These are phyloP conservation scores for Penicillium carneum DNA, from an alignment of 2,329 filamentous ascomycete genomes.

Conservation along the genomic window DNA sequence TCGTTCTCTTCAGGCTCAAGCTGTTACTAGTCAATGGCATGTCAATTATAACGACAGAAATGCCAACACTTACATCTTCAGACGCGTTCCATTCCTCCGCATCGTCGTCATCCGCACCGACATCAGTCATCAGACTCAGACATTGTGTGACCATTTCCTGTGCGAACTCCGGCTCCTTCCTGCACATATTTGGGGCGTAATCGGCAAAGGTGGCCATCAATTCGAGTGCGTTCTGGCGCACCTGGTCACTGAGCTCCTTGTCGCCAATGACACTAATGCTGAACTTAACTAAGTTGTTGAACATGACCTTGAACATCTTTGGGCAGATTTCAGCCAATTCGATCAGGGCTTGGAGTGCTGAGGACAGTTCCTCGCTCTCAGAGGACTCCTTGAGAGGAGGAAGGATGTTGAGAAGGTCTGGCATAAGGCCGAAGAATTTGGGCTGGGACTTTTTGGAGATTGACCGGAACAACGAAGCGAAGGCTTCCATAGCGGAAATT, in stretches of 20 bases:
- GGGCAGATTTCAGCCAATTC: constrained; percentile 92
- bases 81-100: constrained; percentile 90
- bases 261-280: constrained; percentile 93
- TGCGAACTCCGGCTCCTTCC: constrained; percentile 89
- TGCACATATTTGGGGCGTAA: constrained; percentile 91
- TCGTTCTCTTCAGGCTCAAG: constrained; percentile 96
- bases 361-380: constrained; percentile 89
- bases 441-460: constrained; percentile 84
- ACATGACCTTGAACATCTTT: constrained; percentile 97
- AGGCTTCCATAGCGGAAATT: constrained; percentile 93
- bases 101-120: constrained; percentile 92
- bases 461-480: constrained; percentile 92
- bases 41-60: constrained; percentile 25
- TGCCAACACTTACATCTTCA: constrained; percentile 73
- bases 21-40: constrained; percentile 53
- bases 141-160: constrained; percentile 98
- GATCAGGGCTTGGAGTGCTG: constrained; percentile 87
- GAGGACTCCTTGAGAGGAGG: constrained; percentile 90
- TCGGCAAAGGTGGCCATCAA: constrained; percentile 98
- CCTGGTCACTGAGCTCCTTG: constrained; percentile 88
- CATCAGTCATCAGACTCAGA: constrained; percentile 95
- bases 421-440: constrained; percentile 86
- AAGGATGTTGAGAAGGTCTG: constrained; percentile 91
- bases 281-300: constrained; percentile 90
- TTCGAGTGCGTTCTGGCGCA: constrained; percentile 92